phyloP scores from a whole-genome alignment of 2,329 filamentous ascomycete species.

The Nannizzia gypsea region DNA sequence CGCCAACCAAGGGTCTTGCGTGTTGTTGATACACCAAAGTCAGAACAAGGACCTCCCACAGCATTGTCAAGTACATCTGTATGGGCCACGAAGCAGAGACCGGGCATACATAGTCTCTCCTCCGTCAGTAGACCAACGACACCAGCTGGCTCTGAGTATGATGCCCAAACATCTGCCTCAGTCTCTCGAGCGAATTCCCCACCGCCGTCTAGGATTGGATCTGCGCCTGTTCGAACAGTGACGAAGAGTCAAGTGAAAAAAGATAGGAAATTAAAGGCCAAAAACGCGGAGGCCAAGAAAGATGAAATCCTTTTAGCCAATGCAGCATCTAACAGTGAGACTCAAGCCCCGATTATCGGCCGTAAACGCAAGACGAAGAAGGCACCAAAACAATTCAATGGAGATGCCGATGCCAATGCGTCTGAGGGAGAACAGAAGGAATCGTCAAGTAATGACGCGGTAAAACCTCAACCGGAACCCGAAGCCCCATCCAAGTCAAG shows the following conservation, averaged over 20 bases:
- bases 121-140: constrained; percentile 50
- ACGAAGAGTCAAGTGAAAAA: constrained; percentile 54
- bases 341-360: constrained; percentile 51
- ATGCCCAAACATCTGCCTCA: constrained; percentile 47
- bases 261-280: constrained; percentile 41
- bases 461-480: background rate
- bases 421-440: constrained; percentile 10
- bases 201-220: constrained; percentile 42
- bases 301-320: constrained; percentile 26
- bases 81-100: constrained; percentile 23
- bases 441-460: background rate
- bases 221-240: constrained; percentile 47
- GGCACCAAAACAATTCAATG: constrained; percentile 22
- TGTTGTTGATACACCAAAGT: constrained; percentile 45
- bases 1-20: constrained; percentile 43
- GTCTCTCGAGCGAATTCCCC: constrained; percentile 50
- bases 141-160: constrained; percentile 48
- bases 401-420: constrained; percentile 6
- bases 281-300: constrained; percentile 35
- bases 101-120: constrained; percentile 35
- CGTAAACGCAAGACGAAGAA: constrained; percentile 50
- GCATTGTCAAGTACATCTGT: constrained; percentile 25
- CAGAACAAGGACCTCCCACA: constrained; percentile 30
- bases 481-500: constrained; percentile 9
- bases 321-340: constrained; percentile 37